phyloP scores from a whole-genome alignment of 345 rosid species.

The Eucalyptus cloeziana region DNA sequence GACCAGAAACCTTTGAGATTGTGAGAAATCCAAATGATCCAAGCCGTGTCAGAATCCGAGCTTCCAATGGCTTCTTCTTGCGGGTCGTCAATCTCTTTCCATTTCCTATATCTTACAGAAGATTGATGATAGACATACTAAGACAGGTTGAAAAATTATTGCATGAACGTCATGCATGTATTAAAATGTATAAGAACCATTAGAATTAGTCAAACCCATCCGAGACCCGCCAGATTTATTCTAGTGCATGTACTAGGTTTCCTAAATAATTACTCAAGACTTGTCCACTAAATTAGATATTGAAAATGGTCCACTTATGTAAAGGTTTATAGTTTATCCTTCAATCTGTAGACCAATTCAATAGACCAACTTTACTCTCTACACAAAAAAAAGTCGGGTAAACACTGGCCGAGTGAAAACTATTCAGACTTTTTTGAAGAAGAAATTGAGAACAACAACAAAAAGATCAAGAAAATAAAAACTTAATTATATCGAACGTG shows the following conservation, averaged over 20 bases:
- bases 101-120: background rate
- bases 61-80: slow-evolving; percentile 35
- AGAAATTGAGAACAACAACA: background rate
- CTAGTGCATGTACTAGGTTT: background rate
- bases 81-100: slow-evolving; percentile 14
- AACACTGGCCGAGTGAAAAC: background rate
- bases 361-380: no score
- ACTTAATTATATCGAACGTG: background rate
- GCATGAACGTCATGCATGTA: background rate
- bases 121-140: background rate
- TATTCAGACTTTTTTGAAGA: background rate
- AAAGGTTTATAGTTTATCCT: background rate
- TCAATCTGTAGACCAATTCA: background rate
- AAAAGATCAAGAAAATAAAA: background rate
- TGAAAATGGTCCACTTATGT: background rate
- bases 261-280: background rate
- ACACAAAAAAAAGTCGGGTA: background rate
- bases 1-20: slow-evolving; percentile 30
- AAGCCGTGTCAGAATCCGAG: slow-evolving; percentile 34
- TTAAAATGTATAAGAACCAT: background rate
- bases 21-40: slow-evolving; percentile 10
- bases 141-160: background rate
- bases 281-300: background rate
- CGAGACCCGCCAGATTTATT: background rate
- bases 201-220: background rate